A percentile compares a stretch with the other conserved stretches of the same genome.
phyloP scores from a whole-genome alignment of 495 filamentous ascomycete genomes.

The Neurospora sp. region DNA sequence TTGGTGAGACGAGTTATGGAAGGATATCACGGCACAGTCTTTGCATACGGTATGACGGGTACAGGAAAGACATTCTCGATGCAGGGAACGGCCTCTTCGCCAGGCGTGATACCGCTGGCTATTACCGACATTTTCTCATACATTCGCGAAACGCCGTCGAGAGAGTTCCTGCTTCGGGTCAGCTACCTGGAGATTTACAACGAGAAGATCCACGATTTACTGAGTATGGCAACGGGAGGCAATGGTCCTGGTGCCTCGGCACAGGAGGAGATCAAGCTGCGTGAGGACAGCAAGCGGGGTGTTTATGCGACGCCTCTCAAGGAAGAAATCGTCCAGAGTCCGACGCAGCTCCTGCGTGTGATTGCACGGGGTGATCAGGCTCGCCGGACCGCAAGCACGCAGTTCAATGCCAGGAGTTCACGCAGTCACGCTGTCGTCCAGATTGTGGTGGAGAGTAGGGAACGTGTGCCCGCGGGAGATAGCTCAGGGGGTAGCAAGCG shows the following conservation, averaged over 20 bases:
- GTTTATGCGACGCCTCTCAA: constrained; percentile 95
- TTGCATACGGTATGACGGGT: constrained; percentile 98
- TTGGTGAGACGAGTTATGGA: constrained; percentile 96
- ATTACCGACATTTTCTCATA: constrained; percentile 99
- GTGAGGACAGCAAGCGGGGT: constrained; percentile 90
- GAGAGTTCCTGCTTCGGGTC: constrained; percentile 91
- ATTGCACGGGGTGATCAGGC: constrained; percentile 92
- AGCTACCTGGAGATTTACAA: constrained; percentile 99
- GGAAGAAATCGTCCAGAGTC: constrained; percentile 97
- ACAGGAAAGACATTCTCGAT: constrained; percentile 99
- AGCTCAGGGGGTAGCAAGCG: constrained; percentile 43
- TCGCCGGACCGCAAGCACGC: constrained; percentile 79
- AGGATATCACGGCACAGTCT: constrained; percentile 96
- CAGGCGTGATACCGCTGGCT: constrained; percentile 91
- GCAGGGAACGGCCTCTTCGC: constrained; percentile 95
- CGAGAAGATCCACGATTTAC: constrained; percentile 89
- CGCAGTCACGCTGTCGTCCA: constrained; percentile 97
- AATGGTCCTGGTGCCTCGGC: constrained; percentile 35
- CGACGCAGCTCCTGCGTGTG: constrained; percentile 86
- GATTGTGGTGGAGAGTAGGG: constrained; percentile 94
- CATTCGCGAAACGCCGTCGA: constrained; percentile 88
- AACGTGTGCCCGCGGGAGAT: constrained; percentile 58
- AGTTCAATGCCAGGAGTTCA: constrained; percentile 92
- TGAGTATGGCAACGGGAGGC: constrained; percentile 54
- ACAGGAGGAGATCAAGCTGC: constrained; percentile 87